Evolutionary conservation across 345 rosid species (phyloP).

Genomic region (Eucalyptus marginata): DNA sequence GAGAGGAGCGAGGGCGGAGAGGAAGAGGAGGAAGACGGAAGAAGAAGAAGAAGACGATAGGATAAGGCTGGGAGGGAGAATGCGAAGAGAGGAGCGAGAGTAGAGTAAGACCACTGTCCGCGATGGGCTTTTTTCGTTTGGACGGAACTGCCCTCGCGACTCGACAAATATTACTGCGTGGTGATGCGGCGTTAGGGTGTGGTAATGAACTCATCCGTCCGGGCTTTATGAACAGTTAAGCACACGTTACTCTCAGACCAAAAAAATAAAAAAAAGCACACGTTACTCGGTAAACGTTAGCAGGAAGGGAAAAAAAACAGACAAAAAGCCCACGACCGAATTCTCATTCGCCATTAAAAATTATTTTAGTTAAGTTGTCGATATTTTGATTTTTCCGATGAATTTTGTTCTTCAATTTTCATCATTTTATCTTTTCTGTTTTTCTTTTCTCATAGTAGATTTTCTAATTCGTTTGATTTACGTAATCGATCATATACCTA

Average conservation of each 20-base stretch:
- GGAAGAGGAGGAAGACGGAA: neutral
- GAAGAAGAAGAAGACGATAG: neutral
- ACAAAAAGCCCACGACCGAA: too few species aligned
- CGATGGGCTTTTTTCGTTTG: neutral
- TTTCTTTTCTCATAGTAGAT: neutral
- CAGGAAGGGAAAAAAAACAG: too few species aligned
- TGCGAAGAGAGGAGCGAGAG: neutral
- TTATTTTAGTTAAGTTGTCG: neutral
- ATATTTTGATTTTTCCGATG: too few species aligned
- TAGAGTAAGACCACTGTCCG: neutral
- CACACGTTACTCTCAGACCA: too few species aligned
- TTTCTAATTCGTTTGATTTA: neutral
- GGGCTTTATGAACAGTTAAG: too few species aligned
- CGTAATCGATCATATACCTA: neutral
- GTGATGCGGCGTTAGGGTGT: neutral
- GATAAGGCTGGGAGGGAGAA: conserved; percentile 7
- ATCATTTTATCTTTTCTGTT: neutral
- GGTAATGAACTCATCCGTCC: too few species aligned
- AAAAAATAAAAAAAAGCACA: too few species aligned
- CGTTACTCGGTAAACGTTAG: too few species aligned
- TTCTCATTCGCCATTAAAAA: neutral
- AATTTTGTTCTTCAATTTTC: neutral
- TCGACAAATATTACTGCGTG: neutral
- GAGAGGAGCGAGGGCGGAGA: neutral
- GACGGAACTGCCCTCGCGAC: neutral